Percentiles rank a stretch among this genome's conserved stretches.
phyloP scores from a whole-genome alignment of 371 early-diverging fungal genomes.

The Zancudomyces culisetae region DNA sequence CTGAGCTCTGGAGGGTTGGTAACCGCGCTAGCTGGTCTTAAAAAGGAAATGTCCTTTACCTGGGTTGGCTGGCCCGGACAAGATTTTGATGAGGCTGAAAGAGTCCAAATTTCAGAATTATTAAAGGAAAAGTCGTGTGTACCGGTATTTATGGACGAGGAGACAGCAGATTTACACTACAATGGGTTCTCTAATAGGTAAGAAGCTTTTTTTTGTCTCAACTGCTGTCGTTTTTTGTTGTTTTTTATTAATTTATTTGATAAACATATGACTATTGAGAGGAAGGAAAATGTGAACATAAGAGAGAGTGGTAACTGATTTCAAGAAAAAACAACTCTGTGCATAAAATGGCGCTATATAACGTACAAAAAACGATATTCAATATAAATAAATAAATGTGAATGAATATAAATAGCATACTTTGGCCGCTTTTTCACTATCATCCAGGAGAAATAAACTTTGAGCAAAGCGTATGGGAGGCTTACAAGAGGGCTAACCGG shows the following conservation, averaged over 20 bases:
- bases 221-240: neutral
- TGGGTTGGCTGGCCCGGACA: slow-evolving; percentile 99
- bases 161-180: slow-evolving; percentile 94
- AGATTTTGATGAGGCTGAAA: slow-evolving; percentile 69
- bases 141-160: slow-evolving; percentile 92
- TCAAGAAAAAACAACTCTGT: neutral
- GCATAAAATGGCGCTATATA: too few relatives aligned
- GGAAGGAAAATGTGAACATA: too few relatives aligned
- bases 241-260: neutral
- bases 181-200: slow-evolving; percentile 97
- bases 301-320: too few relatives aligned
- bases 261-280: too few relatives aligned
- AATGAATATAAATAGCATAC: slow-evolving; percentile 50
- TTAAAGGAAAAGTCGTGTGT: slow-evolving; percentile 69
- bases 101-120: slow-evolving; percentile 44
- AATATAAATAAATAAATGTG: too few relatives aligned
- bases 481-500: slow-evolving; percentile 81
- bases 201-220: neutral
- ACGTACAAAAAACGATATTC: too few relatives aligned
- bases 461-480: slow-evolving; percentile 83
- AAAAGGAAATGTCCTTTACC: slow-evolving; percentile 86
- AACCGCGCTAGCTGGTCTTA: slow-evolving; percentile 85
- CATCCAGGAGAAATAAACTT: slow-evolving; percentile 93
- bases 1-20: slow-evolving; percentile 97
- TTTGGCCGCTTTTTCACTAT: slow-evolving; percentile 98